These are phyloP conservation scores for Punctularia strigosozonata DNA, from an alignment of 768 basidiomycete species.

Conservation along the genomic window DNA sequence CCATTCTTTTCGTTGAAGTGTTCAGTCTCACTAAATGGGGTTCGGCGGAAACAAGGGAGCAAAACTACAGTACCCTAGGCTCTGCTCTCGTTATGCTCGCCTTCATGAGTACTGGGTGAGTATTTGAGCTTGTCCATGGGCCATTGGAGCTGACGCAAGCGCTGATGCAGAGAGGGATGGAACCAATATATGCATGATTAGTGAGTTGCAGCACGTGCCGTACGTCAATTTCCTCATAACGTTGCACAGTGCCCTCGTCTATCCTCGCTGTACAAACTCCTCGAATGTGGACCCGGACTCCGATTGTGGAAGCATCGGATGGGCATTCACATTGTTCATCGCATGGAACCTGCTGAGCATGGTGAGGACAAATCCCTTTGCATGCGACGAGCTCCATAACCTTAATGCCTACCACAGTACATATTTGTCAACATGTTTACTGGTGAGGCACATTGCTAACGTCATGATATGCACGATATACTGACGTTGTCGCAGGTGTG, in stretches of 20 bases:
- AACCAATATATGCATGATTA: conserved; percentile 97
- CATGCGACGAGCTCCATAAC: neutral
- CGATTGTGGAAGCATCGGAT: conserved; percentile 79
- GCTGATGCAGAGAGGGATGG: conserved; percentile 72
- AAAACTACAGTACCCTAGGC: conserved; percentile 74
- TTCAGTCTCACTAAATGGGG: conserved; percentile 88
- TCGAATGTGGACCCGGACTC: conserved; percentile 37
- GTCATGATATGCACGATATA: neutral
- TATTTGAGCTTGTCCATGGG: conserved; percentile 6
- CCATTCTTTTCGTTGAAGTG: conserved; percentile 79
- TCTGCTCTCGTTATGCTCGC: conserved; percentile 80
- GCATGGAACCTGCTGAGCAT: conserved; percentile 94
- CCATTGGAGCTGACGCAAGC: too few species aligned
- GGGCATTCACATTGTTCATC: conserved; percentile 84
- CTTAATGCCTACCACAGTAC: conserved; percentile 39
- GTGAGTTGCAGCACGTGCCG: conserved; percentile 30
- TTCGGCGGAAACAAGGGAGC: conserved; percentile 48
- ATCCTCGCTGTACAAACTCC: conserved; percentile 71
- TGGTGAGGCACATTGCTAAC: conserved; percentile 29
- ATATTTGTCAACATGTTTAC: conserved; percentile 96
- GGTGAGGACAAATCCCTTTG: conserved; percentile 31
- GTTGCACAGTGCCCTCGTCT: conserved; percentile 50
- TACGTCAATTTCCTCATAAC: conserved; percentile 3
- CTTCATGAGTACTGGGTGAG: conserved; percentile 88
- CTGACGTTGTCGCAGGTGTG: conserved; percentile 41